phyloP scores from a whole-genome alignment of 1,284 basidiomycete genomes.

The Ceratobasidium sp. region DNA sequence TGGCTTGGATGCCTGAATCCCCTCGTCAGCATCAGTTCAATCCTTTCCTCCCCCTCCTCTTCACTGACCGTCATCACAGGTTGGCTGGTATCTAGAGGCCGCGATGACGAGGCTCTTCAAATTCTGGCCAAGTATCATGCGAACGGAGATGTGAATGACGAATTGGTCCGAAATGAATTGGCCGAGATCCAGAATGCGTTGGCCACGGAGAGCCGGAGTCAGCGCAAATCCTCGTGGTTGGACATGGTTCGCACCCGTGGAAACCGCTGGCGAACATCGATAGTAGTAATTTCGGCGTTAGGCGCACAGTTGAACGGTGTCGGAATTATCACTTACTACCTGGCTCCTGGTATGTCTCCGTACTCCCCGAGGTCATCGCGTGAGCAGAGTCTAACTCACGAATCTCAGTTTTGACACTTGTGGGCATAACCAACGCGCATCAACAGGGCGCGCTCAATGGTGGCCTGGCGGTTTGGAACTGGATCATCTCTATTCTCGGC shows the following conservation, averaged over 20 bases:
- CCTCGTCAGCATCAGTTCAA: slow-evolving; percentile 46
- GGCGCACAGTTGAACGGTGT: slow-evolving; percentile 22
- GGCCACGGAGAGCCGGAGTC: slow-evolving; percentile 57
- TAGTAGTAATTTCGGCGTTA: neutral
- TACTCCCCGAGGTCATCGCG: slow-evolving; percentile 65
- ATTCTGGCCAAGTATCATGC: slow-evolving; percentile 69
- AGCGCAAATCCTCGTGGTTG: slow-evolving; percentile 62
- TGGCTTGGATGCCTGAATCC: neutral
- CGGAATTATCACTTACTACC: slow-evolving; percentile 44
- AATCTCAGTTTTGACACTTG: slow-evolving; percentile 62
- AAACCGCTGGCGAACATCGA: slow-evolving; percentile 41
- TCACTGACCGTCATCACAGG: slow-evolving; percentile 43
- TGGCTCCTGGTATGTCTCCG: slow-evolving; percentile 47
- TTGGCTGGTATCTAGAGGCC: slow-evolving; percentile 66
- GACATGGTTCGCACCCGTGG: slow-evolving; percentile 45
- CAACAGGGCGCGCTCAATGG: slow-evolving; percentile 64
- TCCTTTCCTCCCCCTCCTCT: slow-evolving; percentile 50
- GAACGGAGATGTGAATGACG: slow-evolving; percentile 49
- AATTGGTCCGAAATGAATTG: slow-evolving; percentile 25
- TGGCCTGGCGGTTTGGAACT: slow-evolving; percentile 57
- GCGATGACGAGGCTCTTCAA: slow-evolving; percentile 59
- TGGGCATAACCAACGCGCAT: slow-evolving; percentile 62
- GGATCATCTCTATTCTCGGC: slow-evolving; percentile 48
- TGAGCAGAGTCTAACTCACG: slow-evolving; percentile 69
- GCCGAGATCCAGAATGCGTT: slow-evolving; percentile 11